Evolutionary conservation across 2,329 filamentous ascomycete genomes (phyloP).

Genomic region (Aaosphaeria arxii): DNA sequence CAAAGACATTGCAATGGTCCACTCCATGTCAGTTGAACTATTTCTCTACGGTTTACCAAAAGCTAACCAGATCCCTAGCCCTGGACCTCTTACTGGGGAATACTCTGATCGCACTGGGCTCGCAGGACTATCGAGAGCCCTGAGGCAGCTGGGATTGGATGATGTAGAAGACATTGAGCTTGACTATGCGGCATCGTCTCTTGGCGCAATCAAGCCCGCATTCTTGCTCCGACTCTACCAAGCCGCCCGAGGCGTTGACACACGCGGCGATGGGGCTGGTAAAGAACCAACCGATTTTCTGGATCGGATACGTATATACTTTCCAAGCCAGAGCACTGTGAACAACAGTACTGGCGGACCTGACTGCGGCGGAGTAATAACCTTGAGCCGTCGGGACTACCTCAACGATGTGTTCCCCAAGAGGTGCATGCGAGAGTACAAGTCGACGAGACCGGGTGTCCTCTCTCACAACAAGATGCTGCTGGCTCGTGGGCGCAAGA

Average conservation of each 20-base stretch:
- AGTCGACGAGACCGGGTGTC: constrained; percentile 66
- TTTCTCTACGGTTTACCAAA: not conserved
- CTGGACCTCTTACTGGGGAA: not conserved
- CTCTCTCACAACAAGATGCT: constrained; percentile 84
- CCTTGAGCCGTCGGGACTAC: constrained; percentile 72
- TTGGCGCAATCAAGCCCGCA: constrained; percentile 70
- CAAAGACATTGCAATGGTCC: constrained; percentile 71
- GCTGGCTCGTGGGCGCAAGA: constrained; percentile 29
- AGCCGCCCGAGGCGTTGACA: constrained; percentile 48
- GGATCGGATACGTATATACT: constrained; percentile 28
- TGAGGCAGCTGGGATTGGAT: constrained; percentile 41
- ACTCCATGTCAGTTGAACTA: constrained; percentile 66
- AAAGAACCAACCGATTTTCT: constrained; percentile 4
- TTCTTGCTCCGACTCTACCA: constrained; percentile 62
- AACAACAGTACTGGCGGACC: constrained; percentile 60
- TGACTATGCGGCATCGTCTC: constrained; percentile 76
- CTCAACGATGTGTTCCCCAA: constrained; percentile 64
- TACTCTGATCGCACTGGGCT: constrained; percentile 60
- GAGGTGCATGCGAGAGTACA: constrained; percentile 69
- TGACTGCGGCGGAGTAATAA: constrained; percentile 73
- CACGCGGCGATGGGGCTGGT: not conserved
- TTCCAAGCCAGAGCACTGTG: constrained; percentile 45
- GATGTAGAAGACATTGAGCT: constrained; percentile 56
- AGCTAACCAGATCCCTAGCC: not conserved
- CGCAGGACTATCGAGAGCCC: constrained; percentile 66